Evolutionary conservation across 1,139 yeast genomes (phyloP).

Genomic region (Hyphopichia buzzinii): DNA sequence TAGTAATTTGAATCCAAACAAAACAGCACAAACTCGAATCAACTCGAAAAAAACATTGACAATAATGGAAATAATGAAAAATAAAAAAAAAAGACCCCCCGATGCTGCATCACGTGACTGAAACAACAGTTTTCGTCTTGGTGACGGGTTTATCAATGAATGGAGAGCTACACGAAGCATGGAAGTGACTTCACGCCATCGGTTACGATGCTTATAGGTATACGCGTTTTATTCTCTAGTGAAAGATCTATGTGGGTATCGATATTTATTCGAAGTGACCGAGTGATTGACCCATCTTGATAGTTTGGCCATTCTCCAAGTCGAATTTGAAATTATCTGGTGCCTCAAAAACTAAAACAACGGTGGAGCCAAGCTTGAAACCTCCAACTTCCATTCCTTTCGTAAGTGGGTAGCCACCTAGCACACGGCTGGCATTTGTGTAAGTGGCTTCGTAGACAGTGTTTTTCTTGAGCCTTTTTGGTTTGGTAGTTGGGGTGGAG

Average conservation of each 20-base stretch:
- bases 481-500: slow-evolving; percentile 13
- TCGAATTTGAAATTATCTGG: slow-evolving; percentile 74
- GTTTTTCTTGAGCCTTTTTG: slow-evolving; percentile 56
- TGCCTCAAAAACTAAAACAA: slow-evolving; percentile 94
- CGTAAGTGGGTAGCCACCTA: slow-evolving; percentile 84
- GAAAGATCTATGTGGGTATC: background rate
- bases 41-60: background rate
- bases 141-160: too few relatives aligned
- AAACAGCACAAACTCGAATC: background rate
- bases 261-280: slow-evolving; percentile 37
- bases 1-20: background rate
- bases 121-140: too few relatives aligned
- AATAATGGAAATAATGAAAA: background rate
- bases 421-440: slow-evolving; percentile 69
- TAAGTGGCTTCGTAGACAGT: slow-evolving; percentile 96
- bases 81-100: background rate
- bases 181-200: too few relatives aligned
- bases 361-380: slow-evolving; percentile 92
- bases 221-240: too few relatives aligned
- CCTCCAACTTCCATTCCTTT: slow-evolving; percentile 98
- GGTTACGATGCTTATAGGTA: too few relatives aligned
- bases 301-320: slow-evolving; percentile 68
- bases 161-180: too few relatives aligned
- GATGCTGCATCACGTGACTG: background rate
- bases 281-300: slow-evolving; percentile 80